Evolutionary conservation across 495 filamentous ascomycete species (phyloP).

Genomic region (Eremomyces bilateralis): DNA sequence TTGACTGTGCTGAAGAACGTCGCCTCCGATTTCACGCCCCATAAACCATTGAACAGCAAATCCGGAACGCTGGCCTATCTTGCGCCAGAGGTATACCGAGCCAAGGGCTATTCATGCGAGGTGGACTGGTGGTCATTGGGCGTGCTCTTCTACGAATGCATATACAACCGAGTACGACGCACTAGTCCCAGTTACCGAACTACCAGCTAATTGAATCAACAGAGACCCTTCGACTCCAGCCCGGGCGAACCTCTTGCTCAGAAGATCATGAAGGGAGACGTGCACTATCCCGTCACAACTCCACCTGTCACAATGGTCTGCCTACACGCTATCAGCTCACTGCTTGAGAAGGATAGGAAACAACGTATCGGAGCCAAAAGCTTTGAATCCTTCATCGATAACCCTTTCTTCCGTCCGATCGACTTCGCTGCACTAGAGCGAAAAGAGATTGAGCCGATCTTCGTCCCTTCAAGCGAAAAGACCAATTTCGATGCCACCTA

Average conservation of each 20-base stretch:
- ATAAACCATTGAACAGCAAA: conserved; percentile 78
- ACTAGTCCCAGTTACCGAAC: too few species aligned
- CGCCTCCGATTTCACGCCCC: conserved; percentile 70
- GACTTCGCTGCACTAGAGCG: conserved; percentile 71
- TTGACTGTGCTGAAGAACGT: conserved; percentile 48
- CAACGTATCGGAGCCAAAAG: conserved; percentile 59
- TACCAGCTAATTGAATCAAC: neutral
- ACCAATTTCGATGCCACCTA: conserved; percentile 99
- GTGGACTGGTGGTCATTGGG: conserved; percentile 98
- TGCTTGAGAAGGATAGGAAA: conserved; percentile 59
- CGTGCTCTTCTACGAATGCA: conserved; percentile 95
- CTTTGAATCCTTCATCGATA: conserved; percentile 61
- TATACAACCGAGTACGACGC: conserved; percentile 76
- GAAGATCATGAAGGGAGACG: conserved; percentile 61
- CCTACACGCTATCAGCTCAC: conserved; percentile 59
- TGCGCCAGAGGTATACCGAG: conserved; percentile 85
- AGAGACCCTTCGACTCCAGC: conserved; percentile 82
- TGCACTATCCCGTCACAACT: conserved; percentile 71
- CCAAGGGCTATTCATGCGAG: conserved; percentile 62
- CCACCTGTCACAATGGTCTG: conserved; percentile 74
- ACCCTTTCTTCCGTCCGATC: conserved; percentile 71
- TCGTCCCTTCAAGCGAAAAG: conserved; percentile 84
- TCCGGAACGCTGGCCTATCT: conserved; percentile 92
- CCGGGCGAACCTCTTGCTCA: conserved; percentile 59
- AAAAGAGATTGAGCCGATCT: conserved; percentile 81